Conservation (phyloP, 2,329 filamentous ascomycete genomes). For the Ophiocordyceps camponoti-saundersi region DNA sequence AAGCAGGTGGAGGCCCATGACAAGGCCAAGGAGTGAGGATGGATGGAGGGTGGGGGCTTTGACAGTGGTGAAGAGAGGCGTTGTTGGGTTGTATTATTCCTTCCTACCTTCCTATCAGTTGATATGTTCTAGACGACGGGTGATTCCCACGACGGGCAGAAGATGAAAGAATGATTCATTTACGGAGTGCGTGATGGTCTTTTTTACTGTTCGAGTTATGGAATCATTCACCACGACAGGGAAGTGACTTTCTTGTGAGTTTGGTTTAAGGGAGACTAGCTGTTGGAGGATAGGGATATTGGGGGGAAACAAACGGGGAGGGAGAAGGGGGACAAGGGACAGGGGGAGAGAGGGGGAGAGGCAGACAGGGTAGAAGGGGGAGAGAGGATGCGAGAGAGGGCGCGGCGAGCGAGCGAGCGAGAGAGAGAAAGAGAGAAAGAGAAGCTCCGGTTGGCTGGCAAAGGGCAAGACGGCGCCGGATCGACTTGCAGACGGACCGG, state of each 20-base stretch:
- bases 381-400: not conserved
- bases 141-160: not conserved
- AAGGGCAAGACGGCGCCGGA: too few species aligned
- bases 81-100: not conserved
- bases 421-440: not conserved
- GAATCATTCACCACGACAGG: too few species aligned
- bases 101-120: too few species aligned
- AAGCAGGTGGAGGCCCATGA: conserved; percentile 45
- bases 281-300: too few species aligned
- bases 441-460: too few species aligned
- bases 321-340: not conserved
- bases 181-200: too few species aligned
- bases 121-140: not conserved
- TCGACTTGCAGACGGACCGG: too few species aligned
- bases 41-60: too few species aligned
- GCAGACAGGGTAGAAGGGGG: not conserved
- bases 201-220: too few species aligned
- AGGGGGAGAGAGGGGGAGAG: too few species aligned
- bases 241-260: too few species aligned
- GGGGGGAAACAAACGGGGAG: not conserved
- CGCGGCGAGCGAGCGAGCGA: not conserved
- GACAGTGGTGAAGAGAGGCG: not conserved
- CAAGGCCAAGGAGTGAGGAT: conserved; percentile 1
- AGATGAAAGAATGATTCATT: not conserved
- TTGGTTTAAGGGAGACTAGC: too few species aligned